phyloP scores from a whole-genome alignment of 495 filamentous ascomycete genomes.

The Hypoxylon crocopeplum region DNA sequence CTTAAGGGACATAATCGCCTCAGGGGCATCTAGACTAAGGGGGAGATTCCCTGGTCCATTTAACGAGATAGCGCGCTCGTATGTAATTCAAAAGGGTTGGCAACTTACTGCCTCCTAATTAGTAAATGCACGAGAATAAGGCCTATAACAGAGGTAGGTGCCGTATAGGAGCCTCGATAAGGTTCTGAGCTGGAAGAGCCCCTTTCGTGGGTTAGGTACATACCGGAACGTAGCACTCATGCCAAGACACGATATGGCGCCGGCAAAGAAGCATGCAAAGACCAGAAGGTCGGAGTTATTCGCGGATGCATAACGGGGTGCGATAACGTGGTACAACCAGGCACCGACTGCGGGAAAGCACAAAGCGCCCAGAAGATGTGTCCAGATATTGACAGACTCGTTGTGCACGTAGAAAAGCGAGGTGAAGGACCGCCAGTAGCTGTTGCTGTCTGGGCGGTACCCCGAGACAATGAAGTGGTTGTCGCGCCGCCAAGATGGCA shows the following conservation, averaged over 20 bases:
- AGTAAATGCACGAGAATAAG: conserved; percentile 8
- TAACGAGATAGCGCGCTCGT: neutral
- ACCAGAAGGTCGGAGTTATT: conserved; percentile 69
- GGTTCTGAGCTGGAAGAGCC: neutral
- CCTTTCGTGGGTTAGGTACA: neutral
- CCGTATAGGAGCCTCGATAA: too few relatives aligned
- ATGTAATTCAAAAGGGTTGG: neutral
- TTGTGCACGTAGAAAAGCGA: conserved; percentile 66
- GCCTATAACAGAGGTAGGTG: neutral
- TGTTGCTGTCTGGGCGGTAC: conserved; percentile 51
- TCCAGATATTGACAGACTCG: conserved; percentile 94
- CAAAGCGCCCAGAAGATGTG: conserved; percentile 75
- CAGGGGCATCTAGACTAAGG: neutral
- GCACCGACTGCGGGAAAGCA: conserved; percentile 49
- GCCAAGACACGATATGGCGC: conserved; percentile 77
- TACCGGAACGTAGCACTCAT: conserved; percentile 77
- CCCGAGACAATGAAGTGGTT: conserved; percentile 52
- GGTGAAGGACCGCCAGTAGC: conserved; percentile 43
- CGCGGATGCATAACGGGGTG: conserved; percentile 72
- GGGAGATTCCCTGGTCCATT: too few relatives aligned
- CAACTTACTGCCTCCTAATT: conserved; percentile 25
- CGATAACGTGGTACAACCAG: conserved; percentile 49
- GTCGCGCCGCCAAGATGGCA: conserved; percentile 54
- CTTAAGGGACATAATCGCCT: neutral
- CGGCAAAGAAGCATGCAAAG: conserved; percentile 80